A percentile compares a stretch with the other conserved stretches of the same genome.
These are phyloP conservation scores for Candida dajiaensis DNA, from an alignment of 805 yeast genomes.

Conservation along the genomic window DNA sequence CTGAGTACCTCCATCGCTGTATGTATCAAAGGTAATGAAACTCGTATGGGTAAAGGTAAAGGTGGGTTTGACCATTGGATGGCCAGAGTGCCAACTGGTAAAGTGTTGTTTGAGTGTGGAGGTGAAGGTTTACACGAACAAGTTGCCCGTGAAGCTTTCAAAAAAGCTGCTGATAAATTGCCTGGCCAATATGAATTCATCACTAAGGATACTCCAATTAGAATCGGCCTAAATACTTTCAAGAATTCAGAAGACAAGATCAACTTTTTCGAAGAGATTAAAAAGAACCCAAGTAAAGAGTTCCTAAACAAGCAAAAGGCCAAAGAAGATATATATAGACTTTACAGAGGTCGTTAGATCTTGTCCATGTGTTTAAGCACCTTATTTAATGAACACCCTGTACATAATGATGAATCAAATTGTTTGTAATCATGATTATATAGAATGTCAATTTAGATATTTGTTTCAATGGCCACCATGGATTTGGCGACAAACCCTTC, in stretches of 20 bases:
- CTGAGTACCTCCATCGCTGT: conserved; percentile 82
- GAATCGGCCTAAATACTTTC: conserved; percentile 63
- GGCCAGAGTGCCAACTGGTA: conserved; percentile 92
- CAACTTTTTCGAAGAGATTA: conserved; percentile 50
- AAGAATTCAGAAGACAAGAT: conserved; percentile 37
- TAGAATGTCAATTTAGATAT: neutral
- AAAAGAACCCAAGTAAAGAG: conserved; percentile 59
- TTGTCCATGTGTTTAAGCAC: conserved; percentile 2
- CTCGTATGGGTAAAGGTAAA: conserved; percentile 99
- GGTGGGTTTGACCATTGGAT: conserved; percentile 98
- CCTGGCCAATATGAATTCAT: conserved; percentile 92
- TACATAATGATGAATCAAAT: neutral
- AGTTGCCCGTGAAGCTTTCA: conserved; percentile 83
- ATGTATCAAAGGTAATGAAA: conserved; percentile 94
- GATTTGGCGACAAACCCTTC: conserved; percentile 90
- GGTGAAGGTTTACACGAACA: conserved; percentile 77
- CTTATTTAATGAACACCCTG: conserved; percentile 3
- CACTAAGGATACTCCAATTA: conserved; percentile 52
- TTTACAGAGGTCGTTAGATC: conserved; percentile 55
- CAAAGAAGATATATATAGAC: conserved; percentile 43
- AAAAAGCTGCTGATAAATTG: conserved; percentile 85
- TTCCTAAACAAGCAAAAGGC: conserved; percentile 50
- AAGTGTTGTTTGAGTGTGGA: conserved; percentile 77
- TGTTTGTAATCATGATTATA: neutral
- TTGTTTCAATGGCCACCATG: conserved; percentile 66